Evolutionary conservation across 495 filamentous ascomycete genomes (phyloP).

Genomic region (Collariella sp.): DNA sequence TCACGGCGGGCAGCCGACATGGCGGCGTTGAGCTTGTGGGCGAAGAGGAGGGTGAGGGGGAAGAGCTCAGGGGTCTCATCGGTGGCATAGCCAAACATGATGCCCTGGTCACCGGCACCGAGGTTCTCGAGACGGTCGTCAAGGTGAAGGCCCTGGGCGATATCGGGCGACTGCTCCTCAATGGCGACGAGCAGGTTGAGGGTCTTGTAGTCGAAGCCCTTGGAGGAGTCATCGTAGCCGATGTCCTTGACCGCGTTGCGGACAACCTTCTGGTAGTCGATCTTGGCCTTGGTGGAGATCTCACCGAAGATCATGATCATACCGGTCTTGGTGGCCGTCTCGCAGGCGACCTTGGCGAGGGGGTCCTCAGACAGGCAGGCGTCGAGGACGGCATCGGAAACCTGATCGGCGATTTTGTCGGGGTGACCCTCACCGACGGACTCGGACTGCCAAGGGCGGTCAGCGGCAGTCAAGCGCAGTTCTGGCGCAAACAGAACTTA

Average conservation of each 20-base stretch:
- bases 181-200: slow-evolving; percentile 97
- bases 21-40: slow-evolving; percentile 90
- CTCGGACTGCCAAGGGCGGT: slow-evolving; percentile 55
- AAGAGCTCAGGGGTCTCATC: slow-evolving; percentile 97
- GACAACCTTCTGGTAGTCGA: slow-evolving; percentile 98
- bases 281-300: slow-evolving; percentile 88
- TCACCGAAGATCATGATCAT: slow-evolving; percentile 99
- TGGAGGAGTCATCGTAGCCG: slow-evolving; percentile 90
- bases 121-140: slow-evolving; percentile 95
- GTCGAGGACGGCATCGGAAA: slow-evolving; percentile 97
- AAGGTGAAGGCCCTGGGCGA: slow-evolving; percentile 95
- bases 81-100: slow-evolving; percentile 99
- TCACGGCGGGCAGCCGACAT: slow-evolving; percentile 83
- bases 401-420: slow-evolving; percentile 97
- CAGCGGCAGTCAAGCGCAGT: slow-evolving; percentile 7
- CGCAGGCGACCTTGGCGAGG: slow-evolving; percentile 96
- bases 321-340: slow-evolving; percentile 98
- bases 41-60: slow-evolving; percentile 82
- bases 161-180: slow-evolving; percentile 98
- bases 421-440: slow-evolving; percentile 97
- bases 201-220: slow-evolving; percentile 99
- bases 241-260: slow-evolving; percentile 95
- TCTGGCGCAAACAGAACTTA: slow-evolving; percentile 28
- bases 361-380: slow-evolving; percentile 90
- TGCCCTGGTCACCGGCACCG: slow-evolving; percentile 98